Evolutionary conservation across 1,139 yeast genomes (phyloP).

Genomic region (Kodamaea anthophila): DNA sequence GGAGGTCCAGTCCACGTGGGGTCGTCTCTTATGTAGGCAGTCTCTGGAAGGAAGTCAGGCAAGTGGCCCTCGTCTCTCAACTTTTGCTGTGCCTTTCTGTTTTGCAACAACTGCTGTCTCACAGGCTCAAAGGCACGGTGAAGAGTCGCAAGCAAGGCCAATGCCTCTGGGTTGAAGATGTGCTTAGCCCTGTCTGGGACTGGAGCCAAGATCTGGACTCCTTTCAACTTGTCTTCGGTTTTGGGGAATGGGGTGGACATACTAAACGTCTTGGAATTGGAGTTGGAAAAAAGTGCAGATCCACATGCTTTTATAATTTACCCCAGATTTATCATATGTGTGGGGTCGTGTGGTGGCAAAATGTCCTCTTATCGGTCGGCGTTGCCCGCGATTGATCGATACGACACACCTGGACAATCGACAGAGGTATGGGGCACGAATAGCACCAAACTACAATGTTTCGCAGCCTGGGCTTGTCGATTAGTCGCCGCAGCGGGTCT

Average conservation of each 20-base stretch:
- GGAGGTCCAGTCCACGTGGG: slow-evolving; percentile 76
- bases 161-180: slow-evolving; percentile 62
- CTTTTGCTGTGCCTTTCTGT: slow-evolving; percentile 54
- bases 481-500: too few species aligned
- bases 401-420: too few species aligned
- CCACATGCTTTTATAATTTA: slow-evolving; percentile 1
- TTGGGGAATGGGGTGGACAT: slow-evolving; percentile 52
- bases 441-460: too few species aligned
- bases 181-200: slow-evolving; percentile 55
- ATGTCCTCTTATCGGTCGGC: too few species aligned
- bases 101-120: slow-evolving; percentile 54
- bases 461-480: too few species aligned
- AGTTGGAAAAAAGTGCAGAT: not conserved
- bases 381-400: too few species aligned
- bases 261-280: slow-evolving; percentile 5
- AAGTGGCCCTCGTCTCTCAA: slow-evolving; percentile 61
- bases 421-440: too few species aligned
- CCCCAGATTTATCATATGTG: slow-evolving; percentile 2
- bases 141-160: slow-evolving; percentile 66
- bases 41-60: slow-evolving; percentile 72
- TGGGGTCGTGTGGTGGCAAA: slow-evolving; percentile 2
- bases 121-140: slow-evolving; percentile 65
- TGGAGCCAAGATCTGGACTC: slow-evolving; percentile 62
- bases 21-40: slow-evolving; percentile 64
- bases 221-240: slow-evolving; percentile 47